phyloP scores from a whole-genome alignment of 257 asterid species.

The Nicotiana noctiflora region DNA sequence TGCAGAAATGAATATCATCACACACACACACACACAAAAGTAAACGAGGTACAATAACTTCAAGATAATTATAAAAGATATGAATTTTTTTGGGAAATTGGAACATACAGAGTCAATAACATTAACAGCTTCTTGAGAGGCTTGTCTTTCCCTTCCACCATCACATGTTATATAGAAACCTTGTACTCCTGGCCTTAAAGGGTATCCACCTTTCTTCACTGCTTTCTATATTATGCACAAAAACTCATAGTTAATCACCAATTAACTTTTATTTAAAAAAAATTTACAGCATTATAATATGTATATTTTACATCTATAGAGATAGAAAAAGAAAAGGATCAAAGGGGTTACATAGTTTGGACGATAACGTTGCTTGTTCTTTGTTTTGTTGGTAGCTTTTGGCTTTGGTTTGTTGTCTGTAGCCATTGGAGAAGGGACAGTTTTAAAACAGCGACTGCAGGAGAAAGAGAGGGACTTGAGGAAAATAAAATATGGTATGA shows the following conservation, averaged over 20 bases:
- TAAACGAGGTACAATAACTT: background rate
- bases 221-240: conserved; percentile 40
- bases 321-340: background rate
- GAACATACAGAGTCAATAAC: conserved; percentile 77
- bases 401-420: conserved; percentile 47
- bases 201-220: conserved; percentile 79
- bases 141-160: conserved; percentile 88
- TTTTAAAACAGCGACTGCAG: background rate
- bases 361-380: conserved; percentile 46
- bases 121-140: conserved; percentile 76
- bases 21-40: background rate
- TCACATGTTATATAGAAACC: conserved; percentile 97
- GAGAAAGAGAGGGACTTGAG: background rate
- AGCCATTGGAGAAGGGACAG: conserved; percentile 39
- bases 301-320: background rate
- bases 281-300: background rate
- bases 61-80: background rate
- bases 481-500: background rate
- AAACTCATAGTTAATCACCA: background rate
- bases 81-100: background rate
- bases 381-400: conserved; percentile 24
- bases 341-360: conserved; percentile 51
- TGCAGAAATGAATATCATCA: background rate
- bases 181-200: conserved; percentile 75
- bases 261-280: background rate